phyloP scores from a whole-genome alignment of 1,139 yeast genomes.

The Kodamaea sp. region DNA sequence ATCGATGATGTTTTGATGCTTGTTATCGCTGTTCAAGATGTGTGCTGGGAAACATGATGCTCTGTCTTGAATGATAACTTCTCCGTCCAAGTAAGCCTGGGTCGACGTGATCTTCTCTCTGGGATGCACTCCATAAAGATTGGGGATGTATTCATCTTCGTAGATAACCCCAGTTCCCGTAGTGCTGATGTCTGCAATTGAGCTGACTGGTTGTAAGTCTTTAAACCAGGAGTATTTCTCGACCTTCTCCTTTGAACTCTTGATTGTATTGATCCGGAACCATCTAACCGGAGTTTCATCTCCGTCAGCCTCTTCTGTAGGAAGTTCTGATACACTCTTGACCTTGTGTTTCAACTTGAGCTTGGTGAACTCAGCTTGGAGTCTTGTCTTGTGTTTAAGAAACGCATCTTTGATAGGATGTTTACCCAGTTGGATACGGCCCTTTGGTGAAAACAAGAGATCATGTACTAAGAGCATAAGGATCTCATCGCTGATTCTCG shows the following conservation, averaged over 20 bases:
- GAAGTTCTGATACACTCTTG: slow-evolving; percentile 35
- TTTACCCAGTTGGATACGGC: slow-evolving; percentile 87
- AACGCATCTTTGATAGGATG: slow-evolving; percentile 84
- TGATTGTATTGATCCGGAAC: slow-evolving; percentile 75
- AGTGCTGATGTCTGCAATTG: slow-evolving; percentile 44
- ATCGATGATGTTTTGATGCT: slow-evolving; percentile 66
- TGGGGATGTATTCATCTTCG: slow-evolving; percentile 69
- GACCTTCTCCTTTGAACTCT: slow-evolving; percentile 38
- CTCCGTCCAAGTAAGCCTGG: slow-evolving; percentile 70
- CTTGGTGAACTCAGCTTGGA: slow-evolving; percentile 79
- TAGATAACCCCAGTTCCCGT: slow-evolving; percentile 56
- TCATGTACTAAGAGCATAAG: slow-evolving; percentile 77
- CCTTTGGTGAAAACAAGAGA: slow-evolving; percentile 69
- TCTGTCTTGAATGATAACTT: slow-evolving; percentile 87
- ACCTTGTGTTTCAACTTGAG: slow-evolving; percentile 70
- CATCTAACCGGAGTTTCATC: slow-evolving; percentile 87
- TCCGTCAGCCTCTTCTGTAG: slow-evolving; percentile 31
- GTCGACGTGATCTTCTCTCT: slow-evolving; percentile 64
- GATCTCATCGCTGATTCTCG: slow-evolving; percentile 46
- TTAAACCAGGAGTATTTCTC: slow-evolving; percentile 41
- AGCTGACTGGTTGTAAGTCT: slow-evolving; percentile 49
- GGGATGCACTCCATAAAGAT: slow-evolving; percentile 82
- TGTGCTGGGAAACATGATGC: slow-evolving; percentile 97
- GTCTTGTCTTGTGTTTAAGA: slow-evolving; percentile 72
- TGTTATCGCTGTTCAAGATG: slow-evolving; percentile 58